Conservation (phyloP, 768 basidiomycete genomes). For the Floccularia luteovirens region DNA sequence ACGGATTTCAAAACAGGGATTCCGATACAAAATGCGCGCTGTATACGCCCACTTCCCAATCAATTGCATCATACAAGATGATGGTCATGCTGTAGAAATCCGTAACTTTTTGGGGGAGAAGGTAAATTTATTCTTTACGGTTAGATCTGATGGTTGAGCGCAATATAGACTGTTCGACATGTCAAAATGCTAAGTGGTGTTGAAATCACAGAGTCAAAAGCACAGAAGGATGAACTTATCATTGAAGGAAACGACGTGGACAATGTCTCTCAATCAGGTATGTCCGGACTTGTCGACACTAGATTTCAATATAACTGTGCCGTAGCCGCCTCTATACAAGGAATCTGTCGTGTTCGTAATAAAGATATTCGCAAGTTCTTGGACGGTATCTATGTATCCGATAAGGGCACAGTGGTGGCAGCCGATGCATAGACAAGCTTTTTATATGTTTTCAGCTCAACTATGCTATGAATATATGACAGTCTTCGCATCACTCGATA, state of each 20-base stretch:
- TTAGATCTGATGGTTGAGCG: neutral
- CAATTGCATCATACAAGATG: slow-evolving; percentile 90
- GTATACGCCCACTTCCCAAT: slow-evolving; percentile 99
- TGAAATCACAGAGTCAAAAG: slow-evolving; percentile 74
- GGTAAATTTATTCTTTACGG: slow-evolving; percentile 32
- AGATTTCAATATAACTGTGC: neutral
- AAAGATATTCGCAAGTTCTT: slow-evolving; percentile 99
- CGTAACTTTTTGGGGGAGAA: slow-evolving; percentile 95
- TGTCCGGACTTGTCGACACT: slow-evolving; percentile 7
- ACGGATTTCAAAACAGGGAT: slow-evolving; percentile 54
- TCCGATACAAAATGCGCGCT: slow-evolving; percentile 99
- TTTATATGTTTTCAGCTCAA: slow-evolving; percentile 10
- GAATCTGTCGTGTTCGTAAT: slow-evolving; percentile 94
- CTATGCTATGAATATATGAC: slow-evolving; percentile 5
- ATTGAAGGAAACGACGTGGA: slow-evolving; percentile 95
- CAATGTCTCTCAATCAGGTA: slow-evolving; percentile 94
- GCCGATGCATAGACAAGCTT: slow-evolving; percentile 30
- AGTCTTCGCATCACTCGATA: neutral
- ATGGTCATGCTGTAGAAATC: slow-evolving; percentile 72
- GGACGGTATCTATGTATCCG: slow-evolving; percentile 89
- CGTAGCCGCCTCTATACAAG: slow-evolving; percentile 92
- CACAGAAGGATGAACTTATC: slow-evolving; percentile 92
- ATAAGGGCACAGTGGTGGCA: slow-evolving; percentile 64
- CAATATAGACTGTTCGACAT: slow-evolving; percentile 73
- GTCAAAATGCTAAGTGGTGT: slow-evolving; percentile 92